A percentile compares a stretch with the other conserved stretches of the same genome.
Conservation (phyloP, 1,284 basidiomycete species). For the Golubevia sp. region DNA sequence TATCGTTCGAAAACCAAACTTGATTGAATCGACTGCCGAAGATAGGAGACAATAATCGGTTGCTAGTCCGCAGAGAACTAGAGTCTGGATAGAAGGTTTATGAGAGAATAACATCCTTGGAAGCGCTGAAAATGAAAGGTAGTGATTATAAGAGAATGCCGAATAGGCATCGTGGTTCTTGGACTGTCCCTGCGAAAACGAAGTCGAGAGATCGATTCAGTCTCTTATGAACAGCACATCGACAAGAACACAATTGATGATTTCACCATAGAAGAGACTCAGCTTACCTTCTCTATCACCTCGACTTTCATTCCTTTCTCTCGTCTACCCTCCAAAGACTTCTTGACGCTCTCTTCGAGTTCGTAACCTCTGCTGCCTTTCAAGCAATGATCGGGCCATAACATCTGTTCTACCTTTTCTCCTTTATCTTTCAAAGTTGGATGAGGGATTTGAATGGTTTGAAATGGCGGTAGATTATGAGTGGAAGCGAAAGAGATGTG, state of each 20-base stretch:
- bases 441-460: slow-evolving; percentile 13
- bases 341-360: slow-evolving; percentile 11
- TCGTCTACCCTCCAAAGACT: slow-evolving; percentile 3
- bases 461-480: slow-evolving; percentile 16
- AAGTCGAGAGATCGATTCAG: no score
- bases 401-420: slow-evolving; percentile 18
- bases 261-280: no score
- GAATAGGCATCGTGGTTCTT: slow-evolving; percentile 25
- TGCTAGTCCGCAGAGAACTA: slow-evolving; percentile 30
- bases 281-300: no score
- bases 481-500: slow-evolving; percentile 37
- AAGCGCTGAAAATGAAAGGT: slow-evolving; percentile 4
- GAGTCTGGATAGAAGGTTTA: slow-evolving; percentile 8
- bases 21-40: slow-evolving; percentile 30
- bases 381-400: slow-evolving; percentile 43
- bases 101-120: not conserved
- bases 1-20: slow-evolving; percentile 21
- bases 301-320: no score
- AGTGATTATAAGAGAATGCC: slow-evolving; percentile 14
- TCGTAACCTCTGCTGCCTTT: slow-evolving; percentile 21
- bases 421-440: slow-evolving; percentile 8
- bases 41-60: slow-evolving; percentile 34
- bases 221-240: no score
- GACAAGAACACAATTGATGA: no score
- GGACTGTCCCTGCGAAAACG: slow-evolving; percentile 11